Base-by-base conservation (phyloP, 192 early-diverging fungal species). In the Ambispora gerdemannii region DNA sequence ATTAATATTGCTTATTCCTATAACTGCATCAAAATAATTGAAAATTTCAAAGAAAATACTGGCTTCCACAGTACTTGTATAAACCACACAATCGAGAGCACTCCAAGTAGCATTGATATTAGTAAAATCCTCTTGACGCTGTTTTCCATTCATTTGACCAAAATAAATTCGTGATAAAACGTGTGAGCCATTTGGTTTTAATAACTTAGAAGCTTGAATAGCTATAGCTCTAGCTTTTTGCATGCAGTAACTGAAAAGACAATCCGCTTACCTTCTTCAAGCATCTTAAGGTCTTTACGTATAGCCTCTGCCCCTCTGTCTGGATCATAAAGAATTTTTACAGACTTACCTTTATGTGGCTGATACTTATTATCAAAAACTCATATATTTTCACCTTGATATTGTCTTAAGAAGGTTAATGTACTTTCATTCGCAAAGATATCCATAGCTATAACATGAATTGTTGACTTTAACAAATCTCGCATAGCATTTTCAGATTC, bases 401-500 rank as follows among this genome's bases (percentile, higher is more conserved):
- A 43, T 31, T 13, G 25, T 17, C 24, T 64, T 1, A 64, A 31
- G 27, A 64, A 64, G 0, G 2, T 64, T 64, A 64, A 31, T 49
- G 28, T 64, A 36, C 35, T 49, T 64, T 64, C 38, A 43, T 64
- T 64, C 47, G 38, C 63, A 64, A 64, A 64, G 1, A 27, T 38
- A 64, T 64, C 63, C 22, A 64, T 64, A 31, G 63, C 3, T 47
- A 64, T 3, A 64, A 64, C 63, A 43, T 64, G 22, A 3, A 3
- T 0, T 17, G n/a, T 32, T 33, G 38, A 64, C 17, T 17, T 64
- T 64, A 64, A 64, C 22, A 64, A 19, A 43, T 64, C 38, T 3
- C 63, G 22, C 63, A 64, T 64, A 31, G 63, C 38, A 64, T 64
- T 64, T 64, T 64, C 38, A 38, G 38, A 64, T 64, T 64, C 22